A percentile compares a stretch with the other conserved stretches of the same genome.
Conservation (phyloP, 1,139 yeast species). For the Hyphopichia buzzinii region DNA sequence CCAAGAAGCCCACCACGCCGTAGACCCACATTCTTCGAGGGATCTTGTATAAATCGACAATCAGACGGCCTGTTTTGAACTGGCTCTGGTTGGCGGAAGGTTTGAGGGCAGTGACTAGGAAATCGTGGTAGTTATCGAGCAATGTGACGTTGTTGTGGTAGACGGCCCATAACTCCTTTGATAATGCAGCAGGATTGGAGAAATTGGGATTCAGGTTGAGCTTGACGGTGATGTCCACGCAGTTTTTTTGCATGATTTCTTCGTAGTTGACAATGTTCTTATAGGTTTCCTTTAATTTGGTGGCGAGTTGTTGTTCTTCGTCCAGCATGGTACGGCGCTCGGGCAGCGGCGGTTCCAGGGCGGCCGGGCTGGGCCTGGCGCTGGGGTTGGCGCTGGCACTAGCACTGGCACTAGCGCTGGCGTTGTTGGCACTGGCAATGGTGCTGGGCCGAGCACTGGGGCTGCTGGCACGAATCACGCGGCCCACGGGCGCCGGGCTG, state of each 20-base stretch:
- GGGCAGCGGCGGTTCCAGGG: constrained; percentile 4
- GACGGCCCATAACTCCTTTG: constrained; percentile 68
- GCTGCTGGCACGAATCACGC: too few species aligned
- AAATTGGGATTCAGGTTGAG: constrained; percentile 36
- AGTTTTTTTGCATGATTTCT: constrained; percentile 67
- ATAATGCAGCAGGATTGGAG: constrained; percentile 35
- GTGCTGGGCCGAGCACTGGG: too few species aligned
- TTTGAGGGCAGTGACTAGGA: constrained; percentile 64
- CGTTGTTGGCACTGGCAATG: not conserved
- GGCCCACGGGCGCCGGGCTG: too few species aligned
- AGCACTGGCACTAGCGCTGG: not conserved
- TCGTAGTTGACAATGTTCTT: constrained; percentile 66
- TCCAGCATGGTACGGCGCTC: constrained; percentile 46
- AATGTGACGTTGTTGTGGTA: constrained; percentile 65
- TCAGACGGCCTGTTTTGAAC: constrained; percentile 71
- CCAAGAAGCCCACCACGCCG: constrained; percentile 74
- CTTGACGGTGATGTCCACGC: constrained; percentile 52
- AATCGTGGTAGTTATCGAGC: constrained; percentile 68
- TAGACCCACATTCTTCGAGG: constrained; percentile 82
- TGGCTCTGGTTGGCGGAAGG: constrained; percentile 51
- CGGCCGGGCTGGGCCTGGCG: not conserved
- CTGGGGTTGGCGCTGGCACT: not conserved
- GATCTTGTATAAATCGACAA: constrained; percentile 71
- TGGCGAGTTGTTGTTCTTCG: constrained; percentile 69
- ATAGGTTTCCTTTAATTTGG: constrained; percentile 71